Base-by-base conservation (phyloP, 768 basidiomycete genomes). In the Lentinus brumalis region DNA sequence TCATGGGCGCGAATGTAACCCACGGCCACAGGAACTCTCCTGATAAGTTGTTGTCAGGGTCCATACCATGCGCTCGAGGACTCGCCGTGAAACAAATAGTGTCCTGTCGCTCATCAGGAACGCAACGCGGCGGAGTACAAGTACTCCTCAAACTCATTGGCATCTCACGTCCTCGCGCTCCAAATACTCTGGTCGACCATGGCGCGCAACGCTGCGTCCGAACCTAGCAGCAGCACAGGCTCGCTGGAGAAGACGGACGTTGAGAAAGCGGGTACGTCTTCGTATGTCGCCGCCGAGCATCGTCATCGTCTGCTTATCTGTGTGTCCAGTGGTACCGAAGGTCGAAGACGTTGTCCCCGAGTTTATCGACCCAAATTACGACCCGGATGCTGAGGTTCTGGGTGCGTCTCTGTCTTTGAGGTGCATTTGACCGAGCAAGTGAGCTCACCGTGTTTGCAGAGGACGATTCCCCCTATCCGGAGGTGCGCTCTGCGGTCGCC, bases 401-500 rank as follows among this genome's bases (percentile, higher is more conserved):
- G 70, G 67, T 69, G 30, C 49, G 68, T 55, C 49, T 8, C 15
- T 29, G 5, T 41, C 26, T 52, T 4, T 30, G 3, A 18, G 5
- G 5, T 18, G 26, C 11, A 0, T 10, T 31, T 21, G 18, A 49
- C 53, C 40, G n/a, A 7, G 3, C 3, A 4, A 10, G 5, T 6
- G 12, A 21, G 12, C 21, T 18, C 46, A 26, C 9, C 10, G 21
- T 29, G 12, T n/a, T 8, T 12, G n/a, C 60, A 70, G 68, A 70
- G 65, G 65, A 67, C 40, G 69, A 72, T 40, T 72, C 71, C 1
- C 66, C 71, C 6, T 68, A 69, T 41, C 66, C 71, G 12, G 67
- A 68, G 53, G 68, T 78, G 67, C 75, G 75, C 5, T 65, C 66
- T 16, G 82, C 83, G 51, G 86, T 87, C n/a, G 80, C 85, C 41